Evolutionary conservation across 164 flowering plant species (phyloP), one percentile per base, ranked within the genome.

Genomic region (Chimonanthus praecox): DNA sequence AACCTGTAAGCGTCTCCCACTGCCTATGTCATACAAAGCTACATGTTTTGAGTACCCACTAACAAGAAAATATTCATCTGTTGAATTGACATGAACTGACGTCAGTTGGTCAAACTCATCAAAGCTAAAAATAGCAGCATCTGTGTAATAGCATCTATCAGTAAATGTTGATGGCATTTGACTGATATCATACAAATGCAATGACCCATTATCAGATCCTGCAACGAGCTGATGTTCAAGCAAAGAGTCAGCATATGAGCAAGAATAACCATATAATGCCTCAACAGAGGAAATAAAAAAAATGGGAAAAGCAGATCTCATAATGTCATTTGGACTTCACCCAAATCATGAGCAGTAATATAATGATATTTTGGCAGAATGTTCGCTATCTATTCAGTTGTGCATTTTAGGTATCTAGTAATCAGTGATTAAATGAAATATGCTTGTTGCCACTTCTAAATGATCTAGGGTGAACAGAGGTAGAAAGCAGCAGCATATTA

Each of bases 41-140:
- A 92, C 87, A 80, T 89, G 81, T 76, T 80, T 90, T 11, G 98
- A 89, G 71, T 92, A 90, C 7, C 97, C 95, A 84, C 97, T 94
- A 60, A 91, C 88, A 71, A 94, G 91, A 81, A 90, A 83, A 47
- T 77, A 78, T 64, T 94, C 97, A 79, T 94, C 98, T 5, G 88
- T 85, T 45, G 94, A 87, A 80, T 94, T 94, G 45, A 90, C 90
- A 82, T 94, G 98, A 79, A 94, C 92, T 51, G 98, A 94, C 33
- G 98, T 94, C 78, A 94, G 80, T 54, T 92, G 98, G 67, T 92
- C 94, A 76, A 94, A 94, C 20, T 83, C 87, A 71, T 90, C 95
- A 85, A 87, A 94, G 46, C 54, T 69, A 61, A 47, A 47, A 7
- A 76, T 78, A 54, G 80, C 83, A 70, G 78, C 73, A 79, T 79